Percentiles rank a stretch among this genome's conserved stretches.
Evolutionary conservation across 2,329 filamentous ascomycete genomes (phyloP).

Genomic region (Clonostachys sp.): DNA sequence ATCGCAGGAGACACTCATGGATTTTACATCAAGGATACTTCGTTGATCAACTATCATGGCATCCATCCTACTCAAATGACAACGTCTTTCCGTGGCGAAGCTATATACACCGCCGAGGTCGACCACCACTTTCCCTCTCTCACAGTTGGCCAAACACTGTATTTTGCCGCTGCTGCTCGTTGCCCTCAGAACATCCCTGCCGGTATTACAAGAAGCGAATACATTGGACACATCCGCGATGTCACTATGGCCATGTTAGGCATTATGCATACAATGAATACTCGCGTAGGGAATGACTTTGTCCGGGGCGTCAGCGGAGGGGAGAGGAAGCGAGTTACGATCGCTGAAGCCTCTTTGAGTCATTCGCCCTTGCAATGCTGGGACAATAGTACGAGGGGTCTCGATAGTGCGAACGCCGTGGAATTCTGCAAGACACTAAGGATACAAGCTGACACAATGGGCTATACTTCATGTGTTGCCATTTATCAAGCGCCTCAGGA

Average conservation of each 20-base stretch:
- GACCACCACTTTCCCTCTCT: slow-evolving; percentile 58
- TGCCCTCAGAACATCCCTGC: slow-evolving; percentile 40
- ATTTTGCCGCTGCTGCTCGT: slow-evolving; percentile 53
- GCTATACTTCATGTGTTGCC: slow-evolving; percentile 39
- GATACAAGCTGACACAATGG: slow-evolving; percentile 39
- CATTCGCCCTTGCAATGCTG: slow-evolving; percentile 16
- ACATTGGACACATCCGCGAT: slow-evolving; percentile 43
- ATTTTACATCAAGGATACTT: slow-evolving; percentile 52
- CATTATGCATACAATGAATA: slow-evolving; percentile 49
- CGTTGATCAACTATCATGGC: slow-evolving; percentile 60
- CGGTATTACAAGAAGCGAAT: slow-evolving; percentile 33
- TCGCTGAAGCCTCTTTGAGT: slow-evolving; percentile 17
- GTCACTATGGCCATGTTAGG: slow-evolving; percentile 50
- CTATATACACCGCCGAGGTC: slow-evolving; percentile 62
- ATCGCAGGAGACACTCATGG: slow-evolving; percentile 58
- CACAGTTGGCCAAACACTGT: slow-evolving; percentile 55
- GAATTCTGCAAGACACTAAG: slow-evolving; percentile 48
- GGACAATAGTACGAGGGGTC: slow-evolving; percentile 45
- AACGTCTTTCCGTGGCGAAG: slow-evolving; percentile 49
- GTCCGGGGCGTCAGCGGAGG: slow-evolving; percentile 47
- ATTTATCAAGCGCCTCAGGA: slow-evolving; percentile 52
- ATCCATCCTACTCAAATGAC: slow-evolving; percentile 54
- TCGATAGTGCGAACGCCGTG: slow-evolving; percentile 47
- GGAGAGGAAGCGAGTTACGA: slow-evolving; percentile 32
- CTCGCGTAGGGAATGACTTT: slow-evolving; percentile 47